phyloP scores from a whole-genome alignment of 805 yeast genomes.

The Candida silvicultrix region DNA sequence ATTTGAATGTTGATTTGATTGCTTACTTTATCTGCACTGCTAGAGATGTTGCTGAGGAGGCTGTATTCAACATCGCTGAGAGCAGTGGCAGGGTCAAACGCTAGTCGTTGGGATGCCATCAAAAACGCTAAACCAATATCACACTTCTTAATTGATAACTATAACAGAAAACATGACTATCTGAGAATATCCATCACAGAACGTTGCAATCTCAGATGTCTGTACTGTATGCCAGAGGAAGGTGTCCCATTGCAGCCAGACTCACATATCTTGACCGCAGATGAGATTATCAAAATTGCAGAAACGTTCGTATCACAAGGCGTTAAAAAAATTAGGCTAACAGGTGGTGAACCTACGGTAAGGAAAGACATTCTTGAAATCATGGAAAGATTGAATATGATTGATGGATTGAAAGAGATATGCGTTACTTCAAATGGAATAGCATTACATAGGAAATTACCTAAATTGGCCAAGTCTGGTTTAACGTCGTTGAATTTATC shows the following conservation, averaged over 20 bases:
- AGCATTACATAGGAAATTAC: constrained; percentile 41
- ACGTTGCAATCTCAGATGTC: constrained; percentile 40
- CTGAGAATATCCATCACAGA: constrained; percentile 46
- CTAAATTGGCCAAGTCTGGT: constrained; percentile 33
- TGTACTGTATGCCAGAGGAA: constrained; percentile 53
- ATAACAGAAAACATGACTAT: constrained; percentile 40
- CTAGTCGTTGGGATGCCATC: constrained; percentile 8
- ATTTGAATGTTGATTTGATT: not conserved
- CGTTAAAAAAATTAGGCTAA: constrained; percentile 43
- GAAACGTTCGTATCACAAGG: constrained; percentile 39
- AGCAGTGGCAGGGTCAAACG: not conserved
- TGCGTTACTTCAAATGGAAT: constrained; percentile 49
- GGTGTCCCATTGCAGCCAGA: constrained; percentile 43
- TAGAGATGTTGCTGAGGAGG: not conserved
- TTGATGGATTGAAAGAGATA: constrained; percentile 39
- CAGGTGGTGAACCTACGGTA: constrained; percentile 55
- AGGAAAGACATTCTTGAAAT: constrained; percentile 42
- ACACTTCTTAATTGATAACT: constrained; percentile 37
- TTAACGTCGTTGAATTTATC: constrained; percentile 42
- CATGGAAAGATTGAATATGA: constrained; percentile 28
- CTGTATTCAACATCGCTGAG: not conserved
- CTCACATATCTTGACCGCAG: constrained; percentile 32
- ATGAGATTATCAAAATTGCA: constrained; percentile 39
- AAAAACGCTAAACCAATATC: constrained; percentile 27
- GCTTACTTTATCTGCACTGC: too few species aligned